Evolutionary conservation across 371 early-diverging fungal genomes (phyloP).

Genomic region (Syncephalastrum sp.): DNA sequence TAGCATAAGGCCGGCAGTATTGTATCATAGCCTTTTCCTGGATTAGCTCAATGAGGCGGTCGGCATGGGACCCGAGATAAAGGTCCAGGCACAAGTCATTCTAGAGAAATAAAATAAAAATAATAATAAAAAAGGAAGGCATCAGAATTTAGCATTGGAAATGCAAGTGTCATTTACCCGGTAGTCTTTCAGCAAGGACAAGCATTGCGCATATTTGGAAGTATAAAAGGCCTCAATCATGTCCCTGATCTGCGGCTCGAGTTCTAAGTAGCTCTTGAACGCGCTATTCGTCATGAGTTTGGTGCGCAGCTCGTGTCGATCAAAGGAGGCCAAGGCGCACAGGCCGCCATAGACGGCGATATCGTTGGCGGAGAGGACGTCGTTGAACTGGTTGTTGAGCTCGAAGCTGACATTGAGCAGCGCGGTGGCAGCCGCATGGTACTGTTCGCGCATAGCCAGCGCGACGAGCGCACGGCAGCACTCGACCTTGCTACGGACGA

Average conservation of each 20-base stretch:
- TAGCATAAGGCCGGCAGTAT: constrained; percentile 78
- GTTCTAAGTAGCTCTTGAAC: constrained; percentile 76
- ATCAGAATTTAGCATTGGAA: neutral
- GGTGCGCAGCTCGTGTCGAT: constrained; percentile 66
- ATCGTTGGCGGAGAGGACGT: constrained; percentile 77
- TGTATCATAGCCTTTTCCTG: constrained; percentile 79
- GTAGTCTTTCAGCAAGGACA: constrained; percentile 66
- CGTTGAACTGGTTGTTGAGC: constrained; percentile 32
- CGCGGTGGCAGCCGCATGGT: constrained; percentile 57
- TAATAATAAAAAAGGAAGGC: neutral
- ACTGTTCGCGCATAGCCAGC: constrained; percentile 48
- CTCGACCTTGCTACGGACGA: constrained; percentile 63
- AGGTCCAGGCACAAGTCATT: constrained; percentile 71
- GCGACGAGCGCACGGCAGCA: constrained; percentile 67
- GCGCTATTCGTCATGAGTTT: constrained; percentile 70
- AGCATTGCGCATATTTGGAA: constrained; percentile 71
- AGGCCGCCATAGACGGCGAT: constrained; percentile 82
- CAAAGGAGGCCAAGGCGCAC: constrained; percentile 79
- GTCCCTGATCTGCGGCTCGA: constrained; percentile 78
- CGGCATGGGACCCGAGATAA: constrained; percentile 69
- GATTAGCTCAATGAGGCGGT: constrained; percentile 63
- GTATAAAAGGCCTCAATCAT: constrained; percentile 71
- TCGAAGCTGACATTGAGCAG: constrained; percentile 72
- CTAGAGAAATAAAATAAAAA: constrained; percentile 22
- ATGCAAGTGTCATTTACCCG: constrained; percentile 40